Base-by-base conservation (phyloP, 1,284 basidiomycete genomes). In the Rhodotorula sp. region DNA sequence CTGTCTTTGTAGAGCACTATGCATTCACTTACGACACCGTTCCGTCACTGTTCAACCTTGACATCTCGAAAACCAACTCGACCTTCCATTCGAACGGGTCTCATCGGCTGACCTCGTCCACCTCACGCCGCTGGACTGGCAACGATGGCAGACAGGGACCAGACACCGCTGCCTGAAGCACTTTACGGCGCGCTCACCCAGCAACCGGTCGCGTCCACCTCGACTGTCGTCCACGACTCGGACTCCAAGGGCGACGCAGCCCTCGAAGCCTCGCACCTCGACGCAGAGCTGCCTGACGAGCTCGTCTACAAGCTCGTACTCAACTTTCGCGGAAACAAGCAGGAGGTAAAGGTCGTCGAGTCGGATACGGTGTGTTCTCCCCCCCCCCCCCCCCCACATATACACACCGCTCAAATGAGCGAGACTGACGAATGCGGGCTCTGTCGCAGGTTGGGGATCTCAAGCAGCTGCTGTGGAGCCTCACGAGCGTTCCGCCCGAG, bases 401-500 rank as follows among this genome's bases (percentile, higher is more conserved):
- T n/a, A 44, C 39, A 44, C 39, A 44, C 39, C 13, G 39, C 39
- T 44, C 19, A 17, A 17, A 15, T 15, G 39, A 44, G 39, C 39
- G 13, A 44, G 11, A 44, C 6, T 11, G 10, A 13, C 39, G 17
- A 17, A 20, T 15, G 29, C n/a, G 11, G 19, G 7, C 52, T 20
- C 27, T 17, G 11, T 8, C 13, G 24, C n/a, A 66, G 65, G 58
- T 73, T 19, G 73, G 73, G 0, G 73, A 74, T 56, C 59, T 77
- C 27, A 78, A 81, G 62, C 68, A 72, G 8, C 62, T 79, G 27
- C 80, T 96, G 49, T 85, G 88, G 72, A 84, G 82, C 46, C 79
- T 92, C 66, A 95, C 92, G 2, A 85, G 84, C 67, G 91, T 96
- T 2, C 91, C 92, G 5, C 85, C 88, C 34, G 90, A 90, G 74